Evolutionary conservation across 2,329 filamentous ascomycete genomes (phyloP).

Genomic region (Tolypocladium amazonense): DNA sequence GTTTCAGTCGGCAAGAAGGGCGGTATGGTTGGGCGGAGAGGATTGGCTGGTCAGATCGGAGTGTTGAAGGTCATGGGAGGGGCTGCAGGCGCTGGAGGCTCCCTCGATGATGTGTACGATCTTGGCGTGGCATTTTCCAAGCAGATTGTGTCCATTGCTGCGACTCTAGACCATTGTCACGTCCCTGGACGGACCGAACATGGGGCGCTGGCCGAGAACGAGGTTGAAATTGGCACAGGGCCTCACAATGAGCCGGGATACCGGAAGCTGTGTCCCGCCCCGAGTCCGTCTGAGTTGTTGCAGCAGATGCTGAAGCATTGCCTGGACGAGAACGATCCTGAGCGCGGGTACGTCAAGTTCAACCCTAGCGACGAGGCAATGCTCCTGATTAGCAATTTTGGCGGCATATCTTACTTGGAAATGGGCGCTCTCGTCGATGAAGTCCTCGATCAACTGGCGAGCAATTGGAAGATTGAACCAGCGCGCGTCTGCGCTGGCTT

Average conservation of each 20-base stretch:
- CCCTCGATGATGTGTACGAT: constrained; percentile 38
- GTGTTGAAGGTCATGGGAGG: constrained; percentile 48
- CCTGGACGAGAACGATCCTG: constrained; percentile 43
- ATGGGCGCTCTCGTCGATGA: constrained; percentile 44
- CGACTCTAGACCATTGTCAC: constrained; percentile 51
- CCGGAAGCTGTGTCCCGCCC: constrained; percentile 41
- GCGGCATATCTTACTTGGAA: constrained; percentile 47
- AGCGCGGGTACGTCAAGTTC: constrained; percentile 40
- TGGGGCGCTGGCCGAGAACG: constrained; percentile 34
- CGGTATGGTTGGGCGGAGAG: constrained; percentile 48
- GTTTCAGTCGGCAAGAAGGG: constrained; percentile 50
- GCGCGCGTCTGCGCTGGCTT: constrained; percentile 50
- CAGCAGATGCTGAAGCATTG: constrained; percentile 49
- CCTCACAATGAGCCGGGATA: constrained; percentile 58
- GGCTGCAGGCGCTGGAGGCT: constrained; percentile 33
- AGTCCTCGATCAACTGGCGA: constrained; percentile 36
- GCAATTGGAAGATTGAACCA: constrained; percentile 36
- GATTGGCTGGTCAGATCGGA: constrained; percentile 49
- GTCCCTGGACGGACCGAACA: constrained; percentile 42
- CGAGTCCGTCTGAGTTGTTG: constrained; percentile 36
- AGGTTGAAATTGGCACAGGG: constrained; percentile 54
- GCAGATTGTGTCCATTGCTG: constrained; percentile 46
- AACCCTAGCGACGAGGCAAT: constrained; percentile 34
- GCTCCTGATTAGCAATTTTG: constrained; percentile 48
- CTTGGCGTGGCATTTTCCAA: constrained; percentile 37